Evolutionary conservation across 129 eudicot species (phyloP).

Genomic region (Pittosporum tobira): DNA sequence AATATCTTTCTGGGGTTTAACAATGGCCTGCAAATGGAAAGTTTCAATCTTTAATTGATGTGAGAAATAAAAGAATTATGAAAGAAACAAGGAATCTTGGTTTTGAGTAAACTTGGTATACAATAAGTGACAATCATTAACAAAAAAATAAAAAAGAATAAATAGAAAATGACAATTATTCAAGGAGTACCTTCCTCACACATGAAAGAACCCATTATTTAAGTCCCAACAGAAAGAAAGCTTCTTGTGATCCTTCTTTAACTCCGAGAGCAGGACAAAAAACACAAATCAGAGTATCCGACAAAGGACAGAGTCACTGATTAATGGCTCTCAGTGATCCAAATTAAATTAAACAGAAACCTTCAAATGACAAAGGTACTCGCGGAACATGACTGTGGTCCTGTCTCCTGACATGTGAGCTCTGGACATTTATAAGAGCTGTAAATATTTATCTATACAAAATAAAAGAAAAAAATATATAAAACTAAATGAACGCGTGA

Average conservation of each 20-base stretch:
- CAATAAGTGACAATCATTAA: constrained; percentile 1
- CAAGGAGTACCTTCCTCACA: constrained; percentile 13
- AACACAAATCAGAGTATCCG: background rate
- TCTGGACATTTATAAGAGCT: no score
- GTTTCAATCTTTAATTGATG: background rate
- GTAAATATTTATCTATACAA: no score
- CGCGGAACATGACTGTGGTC: background rate
- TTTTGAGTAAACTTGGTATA: background rate
- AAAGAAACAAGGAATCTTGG: background rate
- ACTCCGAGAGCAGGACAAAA: background rate
- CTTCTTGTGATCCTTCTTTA: background rate
- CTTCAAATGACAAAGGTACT: no score
- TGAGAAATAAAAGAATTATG: background rate
- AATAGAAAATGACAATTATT: background rate
- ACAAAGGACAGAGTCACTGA: background rate
- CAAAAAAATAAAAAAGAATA: constrained; percentile 5
- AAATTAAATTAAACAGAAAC: background rate
- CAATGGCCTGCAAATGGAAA: background rate
- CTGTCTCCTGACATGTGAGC: background rate
- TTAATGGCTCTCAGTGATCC: background rate
- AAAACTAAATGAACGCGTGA: no score
- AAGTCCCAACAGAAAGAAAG: background rate
- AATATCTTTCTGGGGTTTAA: background rate
- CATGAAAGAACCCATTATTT: background rate
- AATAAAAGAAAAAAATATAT: no score